phyloP scores from a whole-genome alignment of 345 rosid genomes.

The Anacardium occidentale region DNA sequence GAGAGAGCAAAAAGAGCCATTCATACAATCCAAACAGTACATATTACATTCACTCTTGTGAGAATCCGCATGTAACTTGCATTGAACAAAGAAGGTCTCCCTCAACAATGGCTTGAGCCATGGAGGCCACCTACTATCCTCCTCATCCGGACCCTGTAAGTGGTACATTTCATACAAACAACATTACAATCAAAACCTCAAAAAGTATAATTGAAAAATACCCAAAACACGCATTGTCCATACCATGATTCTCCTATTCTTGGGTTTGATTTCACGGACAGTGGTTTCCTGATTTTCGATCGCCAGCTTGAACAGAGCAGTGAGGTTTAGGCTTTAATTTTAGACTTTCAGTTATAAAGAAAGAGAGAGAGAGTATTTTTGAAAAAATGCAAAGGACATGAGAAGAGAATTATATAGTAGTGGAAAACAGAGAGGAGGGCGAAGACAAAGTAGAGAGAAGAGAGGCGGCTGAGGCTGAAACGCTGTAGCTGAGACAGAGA shows the following conservation, averaged over 20 bases:
- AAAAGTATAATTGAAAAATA: conserved; percentile 19
- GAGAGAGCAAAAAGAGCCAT: conserved; percentile 76
- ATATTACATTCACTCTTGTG: conserved; percentile 96
- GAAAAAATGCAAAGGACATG: no score
- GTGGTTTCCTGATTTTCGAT: conserved; percentile 75
- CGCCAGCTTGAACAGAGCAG: conserved; percentile 54
- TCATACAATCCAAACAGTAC: conserved; percentile 92
- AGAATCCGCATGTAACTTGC: conserved; percentile 79
- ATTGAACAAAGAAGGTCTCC: conserved; percentile 84
- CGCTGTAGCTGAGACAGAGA: conserved; percentile 16
- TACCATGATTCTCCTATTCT: conserved; percentile 84
- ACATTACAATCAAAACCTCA: background rate
- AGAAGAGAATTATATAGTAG: background rate
- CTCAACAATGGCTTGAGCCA: conserved; percentile 78
- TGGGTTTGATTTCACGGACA: conserved; percentile 74
- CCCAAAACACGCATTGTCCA: background rate
- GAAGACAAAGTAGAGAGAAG: conserved; percentile 2
- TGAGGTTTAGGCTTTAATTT: background rate
- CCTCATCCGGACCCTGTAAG: conserved; percentile 67
- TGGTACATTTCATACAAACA: background rate
- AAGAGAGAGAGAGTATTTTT: no score
- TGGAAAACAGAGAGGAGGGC: no score
- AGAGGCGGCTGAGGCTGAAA: background rate
- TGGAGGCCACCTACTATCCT: conserved; percentile 66
- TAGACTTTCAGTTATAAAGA: background rate